Conservation (phyloP, 2,329 filamentous ascomycete species). For the Beauveria australis region DNA sequence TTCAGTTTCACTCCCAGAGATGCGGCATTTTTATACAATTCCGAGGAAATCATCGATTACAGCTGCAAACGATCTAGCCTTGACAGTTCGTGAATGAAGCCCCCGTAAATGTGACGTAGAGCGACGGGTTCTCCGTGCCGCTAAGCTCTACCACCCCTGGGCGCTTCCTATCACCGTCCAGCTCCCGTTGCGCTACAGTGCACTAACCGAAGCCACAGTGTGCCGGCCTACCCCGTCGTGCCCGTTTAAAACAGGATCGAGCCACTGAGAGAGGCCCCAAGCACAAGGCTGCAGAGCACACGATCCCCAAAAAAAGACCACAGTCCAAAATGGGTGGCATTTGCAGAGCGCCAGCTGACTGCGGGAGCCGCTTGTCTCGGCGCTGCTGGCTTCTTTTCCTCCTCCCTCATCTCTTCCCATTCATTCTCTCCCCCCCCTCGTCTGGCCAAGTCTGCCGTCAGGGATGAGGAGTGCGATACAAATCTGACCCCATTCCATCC, state of each 20-base stretch:
- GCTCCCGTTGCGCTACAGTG: constrained; percentile 2
- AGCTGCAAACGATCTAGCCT: not conserved
- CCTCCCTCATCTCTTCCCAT: not conserved
- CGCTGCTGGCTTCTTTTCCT: not conserved
- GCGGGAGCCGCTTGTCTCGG: not conserved
- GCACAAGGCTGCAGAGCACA: not conserved
- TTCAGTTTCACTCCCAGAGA: not conserved
- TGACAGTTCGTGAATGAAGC: not conserved
- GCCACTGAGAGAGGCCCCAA: not conserved
- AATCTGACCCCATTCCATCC: not conserved
- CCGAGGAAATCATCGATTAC: too few relatives aligned
- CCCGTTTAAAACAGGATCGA: not conserved
- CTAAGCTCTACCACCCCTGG: not conserved
- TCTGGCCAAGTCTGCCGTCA: not conserved
- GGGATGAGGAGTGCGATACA: not conserved
- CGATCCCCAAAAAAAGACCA: not conserved
- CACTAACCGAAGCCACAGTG: constrained; percentile 7
- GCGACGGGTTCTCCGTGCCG: not conserved
- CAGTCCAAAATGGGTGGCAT: not conserved
- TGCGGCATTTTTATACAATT: not conserved
- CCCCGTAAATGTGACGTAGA: constrained; percentile 7
- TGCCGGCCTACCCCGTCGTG: not conserved
- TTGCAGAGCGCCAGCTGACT: not conserved
- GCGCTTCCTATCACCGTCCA: constrained; percentile 8
- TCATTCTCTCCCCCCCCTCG: not conserved